Evolutionary conservation across 305 asterid genomes (phyloP), one percentile per base, ranked within the genome.

Genomic region (Fraxinus floribunda): DNA sequence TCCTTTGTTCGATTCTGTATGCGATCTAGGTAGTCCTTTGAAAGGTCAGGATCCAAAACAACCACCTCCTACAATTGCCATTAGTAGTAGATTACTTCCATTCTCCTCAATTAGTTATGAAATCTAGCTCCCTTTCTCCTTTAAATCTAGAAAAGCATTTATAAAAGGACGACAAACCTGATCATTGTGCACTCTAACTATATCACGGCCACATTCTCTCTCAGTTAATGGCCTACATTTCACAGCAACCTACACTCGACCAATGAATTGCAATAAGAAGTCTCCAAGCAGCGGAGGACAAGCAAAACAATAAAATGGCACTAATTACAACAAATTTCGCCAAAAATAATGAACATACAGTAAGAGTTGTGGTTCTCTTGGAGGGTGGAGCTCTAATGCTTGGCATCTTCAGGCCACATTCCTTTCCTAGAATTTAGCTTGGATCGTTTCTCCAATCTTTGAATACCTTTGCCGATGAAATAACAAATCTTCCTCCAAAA

Each of bases 11-110:
- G 92, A 84, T 94, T 91, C 68, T 94, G 98, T 82, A 93, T 88
- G 75, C 93, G 95, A 75, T 93, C 98, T 30, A 95, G 87, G 88
- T 95, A 95, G 86, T 89, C 93, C 91, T 95, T 95, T 7, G 97
- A 90, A 80, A 95, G 91, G 90, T 95, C 97, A 73, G 99, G 99
- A 92, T 95, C 99, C 91, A 95, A 86, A 73, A 95, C 90, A 84
- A 91, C 89, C 76, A 95, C 93, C 86, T 95, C 97, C 99, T 95
- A 84, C 90, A 90, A 82, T 84, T 73, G 52, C 41, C 83, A 89
- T 83, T 72, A 8, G 30, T 35, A 85, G 76, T 3, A 16, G n/a
- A 76, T 71, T 75, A 83, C 41, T 76, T 83, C 81, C 78, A 78
- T 41, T 66, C 32, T 75, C 85, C 82, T 74, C 16, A 73, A 20